Evolutionary conservation across 176 grass and related monocot genomes (phyloP).

Genomic region (Microstegium vimineum): DNA sequence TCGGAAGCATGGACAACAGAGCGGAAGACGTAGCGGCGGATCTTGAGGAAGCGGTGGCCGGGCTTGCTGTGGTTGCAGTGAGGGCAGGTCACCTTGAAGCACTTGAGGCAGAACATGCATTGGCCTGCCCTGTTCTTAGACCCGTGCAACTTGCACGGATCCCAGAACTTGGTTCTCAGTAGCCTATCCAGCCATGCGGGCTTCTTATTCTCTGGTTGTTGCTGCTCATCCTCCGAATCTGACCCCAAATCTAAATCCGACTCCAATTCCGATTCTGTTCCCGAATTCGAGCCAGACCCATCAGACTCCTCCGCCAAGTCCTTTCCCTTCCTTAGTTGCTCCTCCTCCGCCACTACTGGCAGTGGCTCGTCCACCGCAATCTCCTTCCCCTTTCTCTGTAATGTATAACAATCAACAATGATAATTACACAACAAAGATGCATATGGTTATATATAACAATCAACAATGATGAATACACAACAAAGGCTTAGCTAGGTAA

Average conservation of each 20-base stretch:
- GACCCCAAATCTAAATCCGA: not conserved
- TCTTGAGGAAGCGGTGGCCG: conserved; percentile 31
- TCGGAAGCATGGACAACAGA: conserved; percentile 30
- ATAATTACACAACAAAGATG: not conserved
- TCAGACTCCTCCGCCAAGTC: not conserved
- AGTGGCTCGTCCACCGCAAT: not conserved
- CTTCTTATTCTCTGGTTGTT: no score
- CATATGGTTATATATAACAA: not conserved
- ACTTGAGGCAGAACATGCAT: conserved; percentile 34
- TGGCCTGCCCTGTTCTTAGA: not conserved
- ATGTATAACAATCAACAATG: not conserved
- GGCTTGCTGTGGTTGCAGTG: not conserved
- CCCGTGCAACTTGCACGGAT: conserved; percentile 17
- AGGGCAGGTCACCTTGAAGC: conserved; percentile 23
- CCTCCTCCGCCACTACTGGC: not conserved
- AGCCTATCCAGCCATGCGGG: conserved; percentile 10
- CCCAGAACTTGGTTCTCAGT: conserved; percentile 21
- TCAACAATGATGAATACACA: no score
- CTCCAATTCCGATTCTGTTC: no score
- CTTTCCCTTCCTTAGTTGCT: no score
- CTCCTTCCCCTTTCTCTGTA: not conserved
- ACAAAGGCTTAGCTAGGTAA: no score
- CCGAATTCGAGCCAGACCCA: not conserved
- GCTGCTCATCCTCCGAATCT: not conserved
- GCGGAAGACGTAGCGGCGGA: conserved; percentile 51